phyloP scores from a whole-genome alignment of 208 protist species.

The Acanthamoeba healyi region DNA sequence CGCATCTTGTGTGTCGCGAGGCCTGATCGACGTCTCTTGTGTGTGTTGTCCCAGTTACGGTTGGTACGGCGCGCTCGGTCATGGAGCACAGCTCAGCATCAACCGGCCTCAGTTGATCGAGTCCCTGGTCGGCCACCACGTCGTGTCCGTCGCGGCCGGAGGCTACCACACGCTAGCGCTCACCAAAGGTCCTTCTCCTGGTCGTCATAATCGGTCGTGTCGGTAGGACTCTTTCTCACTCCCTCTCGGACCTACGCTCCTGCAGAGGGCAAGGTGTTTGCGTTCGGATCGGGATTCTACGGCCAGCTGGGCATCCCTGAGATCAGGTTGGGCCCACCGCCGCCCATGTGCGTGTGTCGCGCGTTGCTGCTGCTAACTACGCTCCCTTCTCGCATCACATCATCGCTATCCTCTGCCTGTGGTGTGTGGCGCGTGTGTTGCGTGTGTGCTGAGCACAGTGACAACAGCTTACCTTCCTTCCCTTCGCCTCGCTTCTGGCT shows the following conservation, averaged over 20 bases:
- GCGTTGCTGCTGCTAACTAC: no score
- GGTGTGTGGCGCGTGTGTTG: background rate
- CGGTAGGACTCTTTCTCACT: no score
- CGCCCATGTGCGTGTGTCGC: background rate
- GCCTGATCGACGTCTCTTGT: no score
- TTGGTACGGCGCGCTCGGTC: constrained; percentile 21
- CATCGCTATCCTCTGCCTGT: background rate
- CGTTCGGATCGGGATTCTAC: constrained; percentile 42
- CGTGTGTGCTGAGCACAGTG: background rate
- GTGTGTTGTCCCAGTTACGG: background rate
- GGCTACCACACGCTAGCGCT: constrained; percentile 37
- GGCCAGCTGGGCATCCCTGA: constrained; percentile 31
- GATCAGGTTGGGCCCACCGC: background rate
- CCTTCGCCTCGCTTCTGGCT: background rate
- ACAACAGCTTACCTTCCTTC: background rate
- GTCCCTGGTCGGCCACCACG: background rate
- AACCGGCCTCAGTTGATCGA: background rate
- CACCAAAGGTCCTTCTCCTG: constrained; percentile 33
- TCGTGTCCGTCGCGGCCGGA: background rate
- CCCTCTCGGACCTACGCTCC: no score
- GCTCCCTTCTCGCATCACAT: background rate
- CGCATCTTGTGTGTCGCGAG: no score
- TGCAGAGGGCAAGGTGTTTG: constrained; percentile 13
- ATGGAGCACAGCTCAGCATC: constrained; percentile 27
- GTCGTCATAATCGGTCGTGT: no score